Conservation (phyloP, 176 grass and related monocot genomes). For the Elymus sibiricus region DNA sequence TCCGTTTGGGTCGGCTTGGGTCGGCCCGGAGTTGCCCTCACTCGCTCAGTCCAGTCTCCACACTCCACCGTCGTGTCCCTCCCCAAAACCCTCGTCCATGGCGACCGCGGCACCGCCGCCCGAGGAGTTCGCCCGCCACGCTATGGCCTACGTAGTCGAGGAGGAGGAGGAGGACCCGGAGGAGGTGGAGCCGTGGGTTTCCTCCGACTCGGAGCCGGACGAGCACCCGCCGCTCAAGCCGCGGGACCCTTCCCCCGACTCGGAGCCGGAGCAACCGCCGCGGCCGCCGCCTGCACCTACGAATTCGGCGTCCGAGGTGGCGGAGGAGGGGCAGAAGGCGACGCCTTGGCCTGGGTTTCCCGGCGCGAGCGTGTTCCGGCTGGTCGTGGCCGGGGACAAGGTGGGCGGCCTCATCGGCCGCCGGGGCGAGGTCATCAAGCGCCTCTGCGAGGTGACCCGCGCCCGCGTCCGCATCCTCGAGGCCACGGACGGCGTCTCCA, state of each 20-base stretch:
- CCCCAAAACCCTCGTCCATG: slow-evolving; percentile 18
- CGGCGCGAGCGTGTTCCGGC: slow-evolving; percentile 57
- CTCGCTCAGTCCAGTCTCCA: no score
- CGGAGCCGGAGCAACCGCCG: neutral
- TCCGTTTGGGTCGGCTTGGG: no score
- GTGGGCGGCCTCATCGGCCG: slow-evolving; percentile 72
- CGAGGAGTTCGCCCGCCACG: neutral
- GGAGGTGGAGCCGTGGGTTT: slow-evolving; percentile 5
- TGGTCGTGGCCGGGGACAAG: slow-evolving; percentile 61
- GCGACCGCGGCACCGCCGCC: slow-evolving; percentile 5
- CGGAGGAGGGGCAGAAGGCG: neutral
- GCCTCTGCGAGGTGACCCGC: slow-evolving; percentile 67
- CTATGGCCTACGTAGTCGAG: neutral
- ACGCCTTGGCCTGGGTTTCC: slow-evolving; percentile 72
- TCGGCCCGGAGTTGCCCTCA: no score
- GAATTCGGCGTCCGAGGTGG: neutral
- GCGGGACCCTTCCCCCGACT: neutral
- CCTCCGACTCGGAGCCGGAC: slow-evolving; percentile 9
- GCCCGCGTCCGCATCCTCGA: slow-evolving; percentile 65
- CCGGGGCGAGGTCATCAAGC: slow-evolving; percentile 59
- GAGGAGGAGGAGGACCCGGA: slow-evolving; percentile 37
- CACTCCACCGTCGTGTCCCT: neutral
- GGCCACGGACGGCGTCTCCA: slow-evolving; percentile 13
- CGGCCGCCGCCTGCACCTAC: neutral
- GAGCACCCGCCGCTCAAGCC: neutral